Evolutionary conservation across 306 rosid genomes (phyloP).

Genomic region (Malus domestica): ASM211411v1 NC_041797.1:11275501-11276000

Average conservation of each 20-base stretch:
- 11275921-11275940: neutral
- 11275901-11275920: neutral
- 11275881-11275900: neutral
- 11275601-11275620: neutral
- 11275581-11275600: neutral
- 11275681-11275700: neutral
- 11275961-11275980: slow-evolving; percentile 3
- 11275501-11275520: neutral
- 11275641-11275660: neutral
- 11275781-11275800: neutral
- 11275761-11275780: neutral
- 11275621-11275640: neutral
- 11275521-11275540: neutral
- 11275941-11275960: neutral
- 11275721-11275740: neutral
- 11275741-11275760: neutral
- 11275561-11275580: neutral
- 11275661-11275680: neutral
- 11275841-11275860: neutral
- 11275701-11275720: neutral
- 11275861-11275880: neutral
- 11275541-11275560: neutral
- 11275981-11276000: slow-evolving; percentile 73
- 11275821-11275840: neutral
- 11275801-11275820: neutral